Base-by-base conservation (phyloP, 352 stramenopile genomes). In the Peronosclerospora sorghi region DNA sequence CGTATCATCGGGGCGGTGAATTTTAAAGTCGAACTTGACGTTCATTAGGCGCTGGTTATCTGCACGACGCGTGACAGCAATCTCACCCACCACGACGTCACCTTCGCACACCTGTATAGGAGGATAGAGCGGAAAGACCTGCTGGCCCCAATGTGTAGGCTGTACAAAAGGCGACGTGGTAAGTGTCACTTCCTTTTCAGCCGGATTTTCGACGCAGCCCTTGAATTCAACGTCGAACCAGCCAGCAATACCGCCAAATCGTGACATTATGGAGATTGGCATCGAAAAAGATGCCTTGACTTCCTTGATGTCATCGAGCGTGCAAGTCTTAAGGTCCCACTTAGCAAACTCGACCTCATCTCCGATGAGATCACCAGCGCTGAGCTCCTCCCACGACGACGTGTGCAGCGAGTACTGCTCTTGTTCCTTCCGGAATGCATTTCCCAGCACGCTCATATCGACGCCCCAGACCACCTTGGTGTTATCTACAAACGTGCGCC, bases 161-260 rank as follows among this genome's bases (percentile, higher is more conserved):
- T 91, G 75, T 56, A 93, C 78, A 37, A 86, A 93, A 4, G 90
- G 91, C 35, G 83, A 91, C 32, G 90, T 97, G 34, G 76, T 88
- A 17, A 97, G 83, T 43, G 71, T 92, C 41, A 97, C 73, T 26
- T 78, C 57, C 53, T 77, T 82, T 50, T 68, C 10, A 15, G 76
- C 81, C 8, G 81, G 81, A 49, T 88, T 82, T 44, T 91, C 68
- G 1, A 52, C 45, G 44, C 61, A 86, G 30, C 95, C 95, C 49
- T 83, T 91, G 64, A 99, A 99, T 59, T 99, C 94, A n/a, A 97
- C 86, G 51, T 97, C 97, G 60, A 99, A 99, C 97, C 97, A 99
- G 42, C 95, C 93, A 13, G 95, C 96, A 56, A 99, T 96, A 43
- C 95, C 96, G 51, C 78, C 75, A 48, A 93, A 91, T 51, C 81